phyloP scores from a whole-genome alignment of 768 basidiomycete species.

The Peribolospora kevripleyi region DNA sequence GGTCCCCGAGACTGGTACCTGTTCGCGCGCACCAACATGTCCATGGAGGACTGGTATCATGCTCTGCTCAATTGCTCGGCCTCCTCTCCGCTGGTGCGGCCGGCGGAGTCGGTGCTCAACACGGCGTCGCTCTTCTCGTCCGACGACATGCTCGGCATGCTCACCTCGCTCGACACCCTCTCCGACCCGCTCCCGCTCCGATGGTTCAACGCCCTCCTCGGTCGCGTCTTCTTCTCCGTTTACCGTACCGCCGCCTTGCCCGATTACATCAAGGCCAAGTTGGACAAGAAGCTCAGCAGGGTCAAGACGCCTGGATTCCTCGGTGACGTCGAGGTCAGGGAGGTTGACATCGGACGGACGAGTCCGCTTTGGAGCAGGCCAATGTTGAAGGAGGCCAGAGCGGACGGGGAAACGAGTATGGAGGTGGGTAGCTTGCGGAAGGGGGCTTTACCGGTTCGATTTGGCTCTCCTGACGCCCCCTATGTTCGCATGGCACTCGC shows the following conservation, averaged over 20 bases:
- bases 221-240: constrained; percentile 73
- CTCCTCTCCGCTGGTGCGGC: constrained; percentile 51
- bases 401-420: constrained; percentile 73
- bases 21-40: constrained; percentile 60
- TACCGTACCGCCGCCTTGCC: constrained; percentile 58
- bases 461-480: too few species aligned
- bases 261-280: constrained; percentile 54
- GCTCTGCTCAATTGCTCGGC: constrained; percentile 28
- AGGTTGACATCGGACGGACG: constrained; percentile 64
- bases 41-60: constrained; percentile 86
- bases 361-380: constrained; percentile 80
- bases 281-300: constrained; percentile 84
- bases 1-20: constrained; percentile 63
- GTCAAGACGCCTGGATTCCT: constrained; percentile 74
- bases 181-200: constrained; percentile 92
- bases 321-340: constrained; percentile 57
- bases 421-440: constrained; percentile 43
- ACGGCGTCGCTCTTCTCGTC: constrained; percentile 37
- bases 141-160: constrained; percentile 56
- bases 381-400: constrained; percentile 90
- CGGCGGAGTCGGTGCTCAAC: constrained; percentile 36
- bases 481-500: too few species aligned
- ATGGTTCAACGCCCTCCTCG: constrained; percentile 86
- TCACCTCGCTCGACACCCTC: constrained; percentile 66
- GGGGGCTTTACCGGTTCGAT: background rate